Percentiles rank a stretch among this genome's conserved stretches.
Evolutionary conservation across 1,284 basidiomycete genomes (phyloP).

Genomic region (Fistulinella cinereoalba): DNA sequence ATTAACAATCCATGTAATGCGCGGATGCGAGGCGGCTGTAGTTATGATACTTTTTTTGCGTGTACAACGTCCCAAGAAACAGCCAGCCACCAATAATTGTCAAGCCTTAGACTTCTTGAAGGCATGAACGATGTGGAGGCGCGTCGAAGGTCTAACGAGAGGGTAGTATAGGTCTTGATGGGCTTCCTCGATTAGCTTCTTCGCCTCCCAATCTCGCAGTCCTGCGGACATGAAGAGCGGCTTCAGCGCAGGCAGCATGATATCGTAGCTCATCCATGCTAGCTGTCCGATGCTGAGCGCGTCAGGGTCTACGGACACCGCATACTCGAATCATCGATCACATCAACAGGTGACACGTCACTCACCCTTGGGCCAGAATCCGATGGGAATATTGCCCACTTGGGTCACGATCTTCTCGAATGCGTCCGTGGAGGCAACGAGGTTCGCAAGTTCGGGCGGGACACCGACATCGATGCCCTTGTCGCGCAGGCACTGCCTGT

Average conservation of each 20-base stretch:
- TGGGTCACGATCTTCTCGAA: conserved; percentile 52
- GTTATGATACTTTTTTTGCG: conserved; percentile 26
- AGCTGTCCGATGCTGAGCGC: conserved; percentile 60
- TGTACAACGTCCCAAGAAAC: conserved; percentile 20
- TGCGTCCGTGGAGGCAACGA: conserved; percentile 42
- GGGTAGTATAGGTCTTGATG: conserved; percentile 65
- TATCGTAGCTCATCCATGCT: conserved; percentile 68
- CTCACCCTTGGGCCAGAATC: conserved; percentile 57
- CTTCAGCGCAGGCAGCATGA: conserved; percentile 57
- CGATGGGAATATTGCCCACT: conserved; percentile 55
- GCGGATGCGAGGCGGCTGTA: conserved; percentile 9
- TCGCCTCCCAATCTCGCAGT: conserved; percentile 49
- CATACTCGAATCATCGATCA: conserved; percentile 4
- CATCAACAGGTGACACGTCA: neutral
- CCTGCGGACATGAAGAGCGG: conserved; percentile 55
- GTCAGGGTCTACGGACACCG: conserved; percentile 29
- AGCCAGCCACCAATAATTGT: conserved; percentile 44
- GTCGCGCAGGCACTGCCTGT: conserved; percentile 48
- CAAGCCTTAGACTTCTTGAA: conserved; percentile 40
- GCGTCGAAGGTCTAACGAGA: conserved; percentile 46
- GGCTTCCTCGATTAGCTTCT: conserved; percentile 54
- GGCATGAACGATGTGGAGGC: conserved; percentile 59
- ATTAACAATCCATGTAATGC: conserved; percentile 16
- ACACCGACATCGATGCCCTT: conserved; percentile 56
- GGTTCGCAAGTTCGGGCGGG: conserved; percentile 47